Percentiles rank a stretch among this genome's conserved stretches.
These are phyloP conservation scores for Penicillium egyptiacum DNA, from an alignment of 495 filamentous ascomycete genomes.

Conservation along the genomic window DNA sequence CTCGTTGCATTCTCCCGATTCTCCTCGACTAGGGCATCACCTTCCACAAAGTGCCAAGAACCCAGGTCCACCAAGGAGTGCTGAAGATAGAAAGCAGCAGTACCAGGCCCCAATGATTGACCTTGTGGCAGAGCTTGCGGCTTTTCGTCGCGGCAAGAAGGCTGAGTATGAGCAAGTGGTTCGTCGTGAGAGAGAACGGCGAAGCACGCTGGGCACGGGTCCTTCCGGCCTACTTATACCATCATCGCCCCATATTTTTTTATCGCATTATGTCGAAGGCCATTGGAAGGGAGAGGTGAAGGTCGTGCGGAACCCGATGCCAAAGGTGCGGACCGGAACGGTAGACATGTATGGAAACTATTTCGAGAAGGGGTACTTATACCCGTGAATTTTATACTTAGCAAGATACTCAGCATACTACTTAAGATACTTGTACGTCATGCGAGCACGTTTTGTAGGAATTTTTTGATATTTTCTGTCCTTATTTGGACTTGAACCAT, in stretches of 20 bases:
- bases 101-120: constrained; percentile 35
- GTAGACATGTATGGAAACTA: constrained; percentile 57
- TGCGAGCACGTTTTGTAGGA: constrained; percentile 9
- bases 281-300: constrained; percentile 58
- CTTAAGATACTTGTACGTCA: constrained; percentile 1
- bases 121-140: constrained; percentile 49
- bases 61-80: background rate
- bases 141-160: constrained; percentile 49
- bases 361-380: constrained; percentile 54
- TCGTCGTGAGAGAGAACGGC: constrained; percentile 29
- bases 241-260: constrained; percentile 25
- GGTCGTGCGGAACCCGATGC: constrained; percentile 45
- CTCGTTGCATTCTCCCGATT: constrained; percentile 19
- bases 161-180: constrained; percentile 42
- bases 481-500: constrained; percentile 15
- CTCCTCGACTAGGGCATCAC: constrained; percentile 9
- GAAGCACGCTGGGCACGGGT: constrained; percentile 25
- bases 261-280: constrained; percentile 46
- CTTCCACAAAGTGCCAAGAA: constrained; percentile 3
- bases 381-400: constrained; percentile 36
- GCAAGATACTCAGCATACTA: constrained; percentile 1
- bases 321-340: constrained; percentile 43
- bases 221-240: constrained; percentile 20
- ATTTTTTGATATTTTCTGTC: constrained; percentile 29
- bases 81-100: constrained; percentile 3